Conservation (phyloP, 441 rosid species). For the Arabidopsis hybrid region DNA sequence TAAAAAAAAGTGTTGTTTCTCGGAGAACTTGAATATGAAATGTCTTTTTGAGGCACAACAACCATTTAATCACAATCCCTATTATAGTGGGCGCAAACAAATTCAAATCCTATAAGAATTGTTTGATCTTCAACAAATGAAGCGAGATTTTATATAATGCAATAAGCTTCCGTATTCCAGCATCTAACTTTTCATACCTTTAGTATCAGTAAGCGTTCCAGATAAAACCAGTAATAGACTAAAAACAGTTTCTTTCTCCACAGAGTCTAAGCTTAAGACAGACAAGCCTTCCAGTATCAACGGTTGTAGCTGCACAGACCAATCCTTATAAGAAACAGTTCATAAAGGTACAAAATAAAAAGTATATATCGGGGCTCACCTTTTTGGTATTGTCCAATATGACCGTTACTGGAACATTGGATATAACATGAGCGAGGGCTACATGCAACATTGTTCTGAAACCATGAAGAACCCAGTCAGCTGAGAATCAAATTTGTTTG, state of each 20-base stretch:
- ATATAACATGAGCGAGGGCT: conserved; percentile 72
- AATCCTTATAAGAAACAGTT: conserved; percentile 22
- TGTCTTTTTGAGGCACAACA: background rate
- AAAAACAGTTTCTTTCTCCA: conserved; percentile 65
- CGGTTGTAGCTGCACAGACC: conserved; percentile 67
- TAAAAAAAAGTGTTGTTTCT: background rate
- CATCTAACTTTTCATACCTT: conserved; percentile 52
- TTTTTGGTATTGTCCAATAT: conserved; percentile 71
- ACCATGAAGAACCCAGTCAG: conserved; percentile 40
- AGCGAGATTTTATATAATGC: background rate
- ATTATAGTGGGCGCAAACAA: background rate
- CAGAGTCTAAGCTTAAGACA: conserved; percentile 55
- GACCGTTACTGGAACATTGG: conserved; percentile 71
- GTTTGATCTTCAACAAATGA: background rate
- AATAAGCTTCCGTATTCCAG: conserved; percentile 9
- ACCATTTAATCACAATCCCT: conserved; percentile 12
- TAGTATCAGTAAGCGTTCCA: conserved; percentile 74
- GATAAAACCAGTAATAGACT: conserved; percentile 80
- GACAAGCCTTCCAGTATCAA: conserved; percentile 69
- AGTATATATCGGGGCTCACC: conserved; percentile 52
- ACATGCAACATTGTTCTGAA: conserved; percentile 72
- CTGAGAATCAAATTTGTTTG: conserved; percentile 1
- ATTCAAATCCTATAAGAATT: background rate
- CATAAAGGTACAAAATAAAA: conserved; percentile 23
- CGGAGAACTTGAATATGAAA: background rate